A percentile compares a stretch with the other conserved stretches of the same genome.
phyloP scores from a whole-genome alignment of 140 eudicot species.

The Cichorium intybus region DNA sequence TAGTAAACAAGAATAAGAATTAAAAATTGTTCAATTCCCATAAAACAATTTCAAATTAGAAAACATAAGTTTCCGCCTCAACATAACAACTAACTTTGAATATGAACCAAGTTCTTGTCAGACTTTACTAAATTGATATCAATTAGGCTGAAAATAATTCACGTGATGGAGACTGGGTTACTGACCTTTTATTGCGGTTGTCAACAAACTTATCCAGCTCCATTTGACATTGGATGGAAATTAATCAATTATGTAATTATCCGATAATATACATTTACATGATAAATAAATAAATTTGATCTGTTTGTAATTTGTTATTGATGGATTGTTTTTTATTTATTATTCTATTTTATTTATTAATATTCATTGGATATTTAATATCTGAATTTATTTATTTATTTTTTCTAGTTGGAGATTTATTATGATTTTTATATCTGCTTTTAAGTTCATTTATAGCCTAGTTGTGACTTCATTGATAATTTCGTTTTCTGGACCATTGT shows the following conservation, averaged over 20 bases:
- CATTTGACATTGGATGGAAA: too few relatives aligned
- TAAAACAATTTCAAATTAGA: neutral
- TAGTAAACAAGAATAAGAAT: neutral
- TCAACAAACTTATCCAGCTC: neutral
- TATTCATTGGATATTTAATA: too few relatives aligned
- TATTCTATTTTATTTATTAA: too few relatives aligned
- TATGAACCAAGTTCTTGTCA: neutral
- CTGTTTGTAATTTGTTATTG: neutral
- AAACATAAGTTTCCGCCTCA: neutral
- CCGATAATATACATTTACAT: neutral
- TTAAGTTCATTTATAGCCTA: neutral
- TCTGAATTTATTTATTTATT: neutral
- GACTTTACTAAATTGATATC: neutral
- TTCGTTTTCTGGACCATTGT: neutral
- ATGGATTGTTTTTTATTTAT: too few relatives aligned
- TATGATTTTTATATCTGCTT: neutral
- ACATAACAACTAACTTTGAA: slow-evolving; percentile 5
- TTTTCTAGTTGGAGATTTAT: neutral
- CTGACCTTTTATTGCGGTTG: slow-evolving; percentile 1
- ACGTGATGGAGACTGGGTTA: slow-evolving; percentile 15
- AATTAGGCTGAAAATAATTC: neutral
- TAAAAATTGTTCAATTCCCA: neutral
- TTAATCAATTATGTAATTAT: too few relatives aligned
- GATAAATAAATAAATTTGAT: neutral
- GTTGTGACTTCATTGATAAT: neutral